These are phyloP conservation scores for Eutrema japonicum DNA, from an alignment of 345 rosid species.

Conservation along the genomic window DNA sequence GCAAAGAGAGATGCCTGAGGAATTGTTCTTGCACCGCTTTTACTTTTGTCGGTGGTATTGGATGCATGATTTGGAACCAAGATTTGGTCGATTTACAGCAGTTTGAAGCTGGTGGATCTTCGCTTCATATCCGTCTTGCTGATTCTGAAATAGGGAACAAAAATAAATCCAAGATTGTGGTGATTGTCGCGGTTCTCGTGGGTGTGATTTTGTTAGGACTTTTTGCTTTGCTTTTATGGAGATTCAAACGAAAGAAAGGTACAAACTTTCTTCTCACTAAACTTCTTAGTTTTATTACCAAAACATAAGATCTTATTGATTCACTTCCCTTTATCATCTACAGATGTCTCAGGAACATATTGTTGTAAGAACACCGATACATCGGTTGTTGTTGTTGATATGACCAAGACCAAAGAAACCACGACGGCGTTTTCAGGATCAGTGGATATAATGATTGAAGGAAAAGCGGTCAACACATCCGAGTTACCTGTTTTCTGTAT, in stretches of 20 bases:
- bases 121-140: conserved; percentile 50
- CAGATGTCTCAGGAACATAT: conserved; percentile 55
- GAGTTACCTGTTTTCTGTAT: conserved; percentile 42
- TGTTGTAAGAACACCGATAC: conserved; percentile 37
- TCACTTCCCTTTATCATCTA: conserved; percentile 32
- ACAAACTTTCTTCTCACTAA: conserved; percentile 4
- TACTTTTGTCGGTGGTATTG: conserved; percentile 47
- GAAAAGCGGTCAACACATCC: conserved; percentile 41
- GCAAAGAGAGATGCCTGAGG: conserved; percentile 47
- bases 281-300: neutral
- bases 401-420: conserved; percentile 38
- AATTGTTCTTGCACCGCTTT: conserved; percentile 63
- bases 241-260: conserved; percentile 46
- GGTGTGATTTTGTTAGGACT: conserved; percentile 49
- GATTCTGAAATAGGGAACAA: conserved; percentile 46
- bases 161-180: conserved; percentile 46
- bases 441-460: conserved; percentile 46
- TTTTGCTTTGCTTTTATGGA: conserved; percentile 39
- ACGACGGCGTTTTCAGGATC: conserved; percentile 42
- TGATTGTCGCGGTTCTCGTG: conserved; percentile 47
- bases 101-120: conserved; percentile 43
- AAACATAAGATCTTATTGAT: conserved; percentile 1
- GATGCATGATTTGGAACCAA: conserved; percentile 57
- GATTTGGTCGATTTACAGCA: conserved; percentile 49
- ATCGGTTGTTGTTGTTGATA: conserved; percentile 32